phyloP scores from a whole-genome alignment of 2,329 filamentous ascomycete species.

The Dothideomycetidae sp. region DNA sequence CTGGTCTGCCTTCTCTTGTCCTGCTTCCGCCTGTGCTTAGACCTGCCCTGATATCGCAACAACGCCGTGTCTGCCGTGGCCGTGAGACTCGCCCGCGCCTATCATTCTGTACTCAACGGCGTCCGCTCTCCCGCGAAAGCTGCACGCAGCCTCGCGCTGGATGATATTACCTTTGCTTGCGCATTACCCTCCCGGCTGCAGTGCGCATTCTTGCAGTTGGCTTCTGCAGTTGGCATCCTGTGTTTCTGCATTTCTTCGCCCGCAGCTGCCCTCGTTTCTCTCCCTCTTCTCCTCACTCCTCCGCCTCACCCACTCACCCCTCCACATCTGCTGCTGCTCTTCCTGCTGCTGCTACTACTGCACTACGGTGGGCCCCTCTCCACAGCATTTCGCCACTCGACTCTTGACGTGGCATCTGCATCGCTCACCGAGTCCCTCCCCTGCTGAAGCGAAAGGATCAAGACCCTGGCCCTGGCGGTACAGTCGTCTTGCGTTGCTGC shows the following conservation, averaged over 20 bases:
- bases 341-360: constrained; percentile 7
- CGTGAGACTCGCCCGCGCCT: neutral
- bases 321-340: constrained; percentile 3
- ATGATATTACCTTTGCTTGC: too few relatives aligned
- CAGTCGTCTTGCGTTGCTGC: too few relatives aligned
- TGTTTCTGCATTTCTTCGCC: neutral
- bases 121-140: neutral
- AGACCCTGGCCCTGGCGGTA: neutral
- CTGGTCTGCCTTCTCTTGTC: neutral
- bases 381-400: constrained; percentile 2
- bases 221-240: neutral
- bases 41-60: too few relatives aligned
- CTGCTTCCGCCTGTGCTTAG: neutral
- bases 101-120: neutral
- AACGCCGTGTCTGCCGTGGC: too few relatives aligned
- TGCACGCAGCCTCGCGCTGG: too few relatives aligned
- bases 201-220: too few relatives aligned
- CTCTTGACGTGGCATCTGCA: constrained; percentile 7
- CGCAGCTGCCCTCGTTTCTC: too few relatives aligned
- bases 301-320: neutral
- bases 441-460: too few relatives aligned
- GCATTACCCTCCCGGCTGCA: too few relatives aligned
- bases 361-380: constrained; percentile 7
- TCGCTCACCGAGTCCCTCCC: neutral
- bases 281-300: neutral